Conservation (phyloP, 108 stramenopile species). For the Bacterosira constricta region DNA sequence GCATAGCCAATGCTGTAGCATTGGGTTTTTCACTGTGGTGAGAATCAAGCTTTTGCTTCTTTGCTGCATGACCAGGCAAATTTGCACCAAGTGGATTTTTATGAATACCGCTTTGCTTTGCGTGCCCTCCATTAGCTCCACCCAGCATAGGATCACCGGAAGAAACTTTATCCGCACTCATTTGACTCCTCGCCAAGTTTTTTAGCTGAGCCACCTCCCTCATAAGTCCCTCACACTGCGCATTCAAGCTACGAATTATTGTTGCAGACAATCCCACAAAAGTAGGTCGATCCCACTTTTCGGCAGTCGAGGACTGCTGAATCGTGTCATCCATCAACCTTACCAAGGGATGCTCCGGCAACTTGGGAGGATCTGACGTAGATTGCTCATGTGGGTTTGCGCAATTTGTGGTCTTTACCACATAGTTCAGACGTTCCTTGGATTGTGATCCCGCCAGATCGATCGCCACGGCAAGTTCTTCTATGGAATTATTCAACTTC, state of each 20-base stretch:
- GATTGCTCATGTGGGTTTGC: neutral
- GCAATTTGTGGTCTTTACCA: constrained; percentile 19
- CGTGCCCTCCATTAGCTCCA: neutral
- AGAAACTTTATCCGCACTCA: neutral
- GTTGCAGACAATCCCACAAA: constrained; percentile 84
- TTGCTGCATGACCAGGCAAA: constrained; percentile 2
- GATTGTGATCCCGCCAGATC: constrained; percentile 78
- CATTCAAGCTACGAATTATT: constrained; percentile 69
- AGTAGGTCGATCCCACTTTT: constrained; percentile 86
- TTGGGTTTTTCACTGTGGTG: neutral
- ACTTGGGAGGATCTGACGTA: neutral
- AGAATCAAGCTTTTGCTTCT: constrained; percentile 26
- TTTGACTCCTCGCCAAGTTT: constrained; percentile 10
- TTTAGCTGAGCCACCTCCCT: constrained; percentile 61
- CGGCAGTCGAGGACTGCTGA: constrained; percentile 65
- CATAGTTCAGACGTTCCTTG: constrained; percentile 50
- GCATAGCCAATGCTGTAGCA: neutral
- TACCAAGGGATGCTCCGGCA: constrained; percentile 12
- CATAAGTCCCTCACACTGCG: constrained; percentile 82
- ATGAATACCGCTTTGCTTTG: neutral
- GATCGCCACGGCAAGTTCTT: constrained; percentile 72
- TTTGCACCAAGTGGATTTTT: neutral
- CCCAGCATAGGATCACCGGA: neutral
- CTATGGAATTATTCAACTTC: constrained; percentile 83
- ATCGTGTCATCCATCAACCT: constrained; percentile 55